Evolutionary conservation across 1,284 basidiomycete species (phyloP).

Genomic region (Ceratobasidium sp.): DNA sequence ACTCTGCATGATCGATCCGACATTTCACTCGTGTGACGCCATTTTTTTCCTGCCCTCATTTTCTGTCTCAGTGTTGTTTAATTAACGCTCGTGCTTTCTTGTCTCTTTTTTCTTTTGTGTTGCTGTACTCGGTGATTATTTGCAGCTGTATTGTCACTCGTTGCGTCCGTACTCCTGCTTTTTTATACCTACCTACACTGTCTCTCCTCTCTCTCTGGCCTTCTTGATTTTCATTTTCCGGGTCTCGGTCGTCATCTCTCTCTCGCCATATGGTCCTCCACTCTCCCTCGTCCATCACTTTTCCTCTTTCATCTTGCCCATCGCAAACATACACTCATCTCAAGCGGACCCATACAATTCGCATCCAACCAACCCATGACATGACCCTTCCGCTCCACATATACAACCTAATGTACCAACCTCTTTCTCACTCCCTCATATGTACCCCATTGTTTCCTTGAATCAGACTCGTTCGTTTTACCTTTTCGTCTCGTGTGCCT

Average conservation of each 20-base stretch:
- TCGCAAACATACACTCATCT: conserved; percentile 14
- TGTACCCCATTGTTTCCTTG: neutral
- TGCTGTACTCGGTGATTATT: conserved; percentile 15
- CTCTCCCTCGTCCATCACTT: conserved; percentile 4
- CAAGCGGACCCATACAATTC: conserved; percentile 14
- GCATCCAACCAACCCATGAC: neutral
- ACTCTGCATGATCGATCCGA: neutral
- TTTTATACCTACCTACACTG: neutral
- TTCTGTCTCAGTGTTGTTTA: neutral
- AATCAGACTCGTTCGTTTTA: neutral
- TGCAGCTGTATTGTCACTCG: conserved; percentile 22
- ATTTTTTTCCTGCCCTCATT: neutral
- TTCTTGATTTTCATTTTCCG: conserved; percentile 1
- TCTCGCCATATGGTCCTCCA: conserved; percentile 5
- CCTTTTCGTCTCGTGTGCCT: neutral
- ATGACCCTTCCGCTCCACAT: neutral
- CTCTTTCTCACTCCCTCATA: too few relatives aligned
- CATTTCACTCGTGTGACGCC: neutral
- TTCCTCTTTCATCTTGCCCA: neutral
- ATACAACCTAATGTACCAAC: conserved; percentile 12
- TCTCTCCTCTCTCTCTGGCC: conserved; percentile 1
- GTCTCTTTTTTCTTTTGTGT: neutral
- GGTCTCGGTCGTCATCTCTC: conserved; percentile 17
- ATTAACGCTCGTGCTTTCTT: conserved; percentile 24
- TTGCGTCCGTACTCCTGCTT: conserved; percentile 22